Evolutionary conservation across 768 basidiomycete genomes (phyloP).

Genomic region (Hirschioporus abietinus): DNA sequence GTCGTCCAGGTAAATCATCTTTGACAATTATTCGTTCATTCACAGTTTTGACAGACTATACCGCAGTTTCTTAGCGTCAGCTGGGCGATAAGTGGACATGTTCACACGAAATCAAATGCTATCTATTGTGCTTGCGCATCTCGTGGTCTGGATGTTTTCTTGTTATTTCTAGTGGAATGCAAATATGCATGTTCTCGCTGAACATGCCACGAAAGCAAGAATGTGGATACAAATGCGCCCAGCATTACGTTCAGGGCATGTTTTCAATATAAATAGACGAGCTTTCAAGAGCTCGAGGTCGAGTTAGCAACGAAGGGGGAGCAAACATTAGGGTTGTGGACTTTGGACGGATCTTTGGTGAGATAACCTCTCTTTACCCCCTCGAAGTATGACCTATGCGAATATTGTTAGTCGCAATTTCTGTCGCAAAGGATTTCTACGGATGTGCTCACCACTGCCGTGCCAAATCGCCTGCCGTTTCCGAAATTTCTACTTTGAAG

Average conservation of each 20-base stretch:
- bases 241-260: not conserved
- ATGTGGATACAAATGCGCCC: not conserved
- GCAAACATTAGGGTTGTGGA: conserved; percentile 60
- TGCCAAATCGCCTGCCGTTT: conserved; percentile 42
- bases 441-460: conserved; percentile 52
- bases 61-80: not conserved
- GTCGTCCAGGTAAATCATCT: not conserved
- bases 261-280: not conserved
- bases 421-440: conserved; percentile 6
- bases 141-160: not conserved
- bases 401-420: not conserved
- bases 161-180: not conserved
- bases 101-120: not conserved
- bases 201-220: not conserved
- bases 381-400: conserved; percentile 64
- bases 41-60: not conserved
- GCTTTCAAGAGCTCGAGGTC: not conserved
- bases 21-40: not conserved
- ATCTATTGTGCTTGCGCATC: not conserved
- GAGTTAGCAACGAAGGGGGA: conserved; percentile 33
- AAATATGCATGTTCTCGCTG: too few species aligned
- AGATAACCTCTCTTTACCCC: conserved; percentile 55
- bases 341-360: conserved; percentile 53
- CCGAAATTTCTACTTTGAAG: conserved; percentile 64
- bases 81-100: not conserved